Evolutionary conservation across 371 early-diverging fungal species (phyloP), one percentile per base, ranked within the genome.

Genomic region (Synchytrium microbalum): DNA sequence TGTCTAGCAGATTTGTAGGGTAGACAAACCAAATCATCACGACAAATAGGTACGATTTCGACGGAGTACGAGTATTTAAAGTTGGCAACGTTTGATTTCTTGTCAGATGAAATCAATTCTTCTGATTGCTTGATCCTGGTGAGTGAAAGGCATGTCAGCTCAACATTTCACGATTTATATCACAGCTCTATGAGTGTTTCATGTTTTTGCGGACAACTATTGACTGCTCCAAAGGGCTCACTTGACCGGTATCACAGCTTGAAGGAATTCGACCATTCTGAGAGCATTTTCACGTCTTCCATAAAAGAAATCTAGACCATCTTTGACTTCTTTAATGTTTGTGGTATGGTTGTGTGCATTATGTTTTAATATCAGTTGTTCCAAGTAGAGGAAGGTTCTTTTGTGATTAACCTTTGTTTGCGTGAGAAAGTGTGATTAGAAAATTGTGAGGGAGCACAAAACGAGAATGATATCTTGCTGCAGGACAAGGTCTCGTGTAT

Each of bases 251-350:
- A 93, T 90, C 60, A 93, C 87, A 55, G 89, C 85, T 57, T 79
- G 77, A 67, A 99, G 74, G 75, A 99, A 99, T 62, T 96, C 96
- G 54, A 92, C 82, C 91, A 99, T 93, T 76, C 94, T 92, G 69
- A 93, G 81, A 27, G 99, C 99, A 71, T 95, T 93, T 29, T 83
- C 78, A 61, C 94, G 86, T 57, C 88, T 81, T n/a, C 85, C 87
- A 77, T 90, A 99, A 75, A 90, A 98, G 75, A 99, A 99, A 78
- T 99, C 99, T 60, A 99, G 81, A 66, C 99, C 99, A 69, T 98
- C 98, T 73, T 86, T 91, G 64, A 87, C 87, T 71, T 95, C 96
- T 70, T 98, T 96, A 73, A 99, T 99, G 75, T 99, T 98, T 64
- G 89, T 90, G 16, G 98, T 94, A 71, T 98, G 95, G 65, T 85